Base-by-base conservation (phyloP, 352 stramenopile genomes). In the Globisporangium paddicum region DNA sequence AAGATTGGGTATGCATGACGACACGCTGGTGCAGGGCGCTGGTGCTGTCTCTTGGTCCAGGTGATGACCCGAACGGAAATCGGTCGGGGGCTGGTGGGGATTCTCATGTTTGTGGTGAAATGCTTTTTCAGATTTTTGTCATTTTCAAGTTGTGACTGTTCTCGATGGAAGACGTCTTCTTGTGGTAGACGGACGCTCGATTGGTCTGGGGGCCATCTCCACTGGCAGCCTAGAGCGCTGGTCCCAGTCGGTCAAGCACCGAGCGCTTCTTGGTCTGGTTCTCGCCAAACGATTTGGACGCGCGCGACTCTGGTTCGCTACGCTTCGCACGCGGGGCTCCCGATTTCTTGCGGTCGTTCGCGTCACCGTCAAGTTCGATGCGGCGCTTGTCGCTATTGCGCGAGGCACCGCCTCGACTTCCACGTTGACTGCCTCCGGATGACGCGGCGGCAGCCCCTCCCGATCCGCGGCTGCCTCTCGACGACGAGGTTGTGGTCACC, bases 241-340 rank as follows among this genome's bases (percentile, higher is more conserved):
- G 85, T 2, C 85, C 85, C 42, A 95, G 77, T 19, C 85, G 81
- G 44, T 95, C 85, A 16, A 95, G 69, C 25, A 95, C 85, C 1
- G 85, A 95, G 16, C 76, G 69, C 72, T 95, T 95, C 72, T 95
- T 95, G 48, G 71, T 50, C 37, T 86, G 80, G 25, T 60, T 66
- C 18, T 90, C 80, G 28, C 74, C 71, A 26, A 75, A 77, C n/a
- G 71, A 68, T 49, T 85, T 80, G 44, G 68, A 65, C 25, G 37
- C 50, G 34, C 60, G 41, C 54, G 53, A 21, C 19, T 86, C 74
- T 23, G 84, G 71, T 51, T 68, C 34, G 26, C 50, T 52, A 23
- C 48, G 44, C n/a, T 67, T 67, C 35, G 28, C 6, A 6, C 68
- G 42, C 44, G 60, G 49, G 7, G 58, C 21, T 1, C n/a, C 8